phyloP scores from a whole-genome alignment of 192 early-diverging fungal species.

The Dissophora globulifera region DNA sequence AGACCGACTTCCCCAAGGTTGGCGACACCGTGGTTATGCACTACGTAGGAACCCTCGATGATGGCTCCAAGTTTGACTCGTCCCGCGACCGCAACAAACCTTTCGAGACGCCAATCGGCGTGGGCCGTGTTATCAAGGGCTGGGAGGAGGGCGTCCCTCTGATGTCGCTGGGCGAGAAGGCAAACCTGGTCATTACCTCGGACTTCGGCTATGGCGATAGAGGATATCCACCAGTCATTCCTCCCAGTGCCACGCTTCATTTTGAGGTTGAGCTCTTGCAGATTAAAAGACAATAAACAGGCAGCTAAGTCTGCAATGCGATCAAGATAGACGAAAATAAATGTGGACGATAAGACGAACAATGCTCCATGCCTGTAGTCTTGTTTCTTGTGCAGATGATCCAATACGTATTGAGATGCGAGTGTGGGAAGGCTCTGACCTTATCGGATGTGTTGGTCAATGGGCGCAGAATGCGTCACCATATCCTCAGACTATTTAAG shows the following conservation, averaged over 20 bases:
- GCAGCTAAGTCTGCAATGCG: too few relatives aligned
- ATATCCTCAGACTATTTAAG: too few relatives aligned
- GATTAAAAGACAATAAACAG: too few relatives aligned
- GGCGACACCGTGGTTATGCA: conserved; percentile 71
- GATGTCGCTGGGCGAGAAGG: conserved; percentile 89
- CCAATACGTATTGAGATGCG: too few relatives aligned
- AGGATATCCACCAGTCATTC: conserved; percentile 76
- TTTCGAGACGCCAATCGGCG: conserved; percentile 90
- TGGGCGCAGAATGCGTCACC: too few relatives aligned
- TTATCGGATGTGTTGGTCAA: too few relatives aligned
- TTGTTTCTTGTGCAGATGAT: too few relatives aligned
- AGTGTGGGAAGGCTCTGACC: too few relatives aligned
- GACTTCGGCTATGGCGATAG: conserved; percentile 75
- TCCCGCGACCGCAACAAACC: conserved; percentile 84
- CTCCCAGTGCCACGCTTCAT: conserved; percentile 74
- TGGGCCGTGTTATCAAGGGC: conserved; percentile 87
- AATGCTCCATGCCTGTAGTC: too few relatives aligned
- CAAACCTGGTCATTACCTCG: conserved; percentile 80
- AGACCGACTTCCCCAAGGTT: conserved; percentile 47
- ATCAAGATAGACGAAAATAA: too few relatives aligned
- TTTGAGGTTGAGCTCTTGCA: conserved; percentile 86
- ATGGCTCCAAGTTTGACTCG: conserved; percentile 89
- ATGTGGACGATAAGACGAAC: too few relatives aligned
- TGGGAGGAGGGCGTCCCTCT: conserved; percentile 82
- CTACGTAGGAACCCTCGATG: conserved; percentile 59